Evolutionary conservation across 2,329 filamentous ascomycete species (phyloP), one percentile per base, ranked within the genome.

Genomic region (Coniella lustricola): DNA sequence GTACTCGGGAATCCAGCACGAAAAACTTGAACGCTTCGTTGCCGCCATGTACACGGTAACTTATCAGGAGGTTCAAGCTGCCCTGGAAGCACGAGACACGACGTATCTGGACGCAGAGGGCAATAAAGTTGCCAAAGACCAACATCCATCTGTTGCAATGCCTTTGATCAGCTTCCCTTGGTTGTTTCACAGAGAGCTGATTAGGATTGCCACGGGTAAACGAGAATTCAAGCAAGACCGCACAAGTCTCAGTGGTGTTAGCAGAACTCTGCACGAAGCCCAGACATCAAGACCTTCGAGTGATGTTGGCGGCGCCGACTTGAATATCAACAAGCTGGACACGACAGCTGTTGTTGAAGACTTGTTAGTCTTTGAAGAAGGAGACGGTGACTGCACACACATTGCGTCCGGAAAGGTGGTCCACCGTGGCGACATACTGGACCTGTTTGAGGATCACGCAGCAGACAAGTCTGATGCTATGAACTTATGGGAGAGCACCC

Each of bases 151-250:
- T 67, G 59, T 67, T 65, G 10, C 59, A 2, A 84, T 90, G 74
- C 91, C 93, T 0, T 70, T 97, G 8, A 93, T 96, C 57, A 93
- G 85, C 51, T 97, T 96, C 58, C 91, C 93, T 0, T 98, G 93
- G 93, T 71, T 97, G 2, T 95, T 97, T 55, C 74, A 82, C 12
- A 74, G 76, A 38, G 77, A 89, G 51, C 71, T 95, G 3, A 83
- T 85, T 1, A 74, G 75, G 41, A 82, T 95, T 57, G 86, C 85
- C 1, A 79, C 39, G 67, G 21, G 65, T 64, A 29, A 29, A 7
- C 29, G 32, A 13, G 20, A 29, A 8, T n/a, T 10, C 18, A 41
- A 29, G 20, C n/a, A 31, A 17, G 4, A 35, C 29, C 17, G 17
- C 17, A 41, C 16, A 5, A 21, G 12, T 13, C 12, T 7, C 16